A percentile compares a stretch with the other conserved stretches of the same genome.
Conservation (phyloP, 352 stramenopile species). For the Phytophthora sansomeana region DNA sequence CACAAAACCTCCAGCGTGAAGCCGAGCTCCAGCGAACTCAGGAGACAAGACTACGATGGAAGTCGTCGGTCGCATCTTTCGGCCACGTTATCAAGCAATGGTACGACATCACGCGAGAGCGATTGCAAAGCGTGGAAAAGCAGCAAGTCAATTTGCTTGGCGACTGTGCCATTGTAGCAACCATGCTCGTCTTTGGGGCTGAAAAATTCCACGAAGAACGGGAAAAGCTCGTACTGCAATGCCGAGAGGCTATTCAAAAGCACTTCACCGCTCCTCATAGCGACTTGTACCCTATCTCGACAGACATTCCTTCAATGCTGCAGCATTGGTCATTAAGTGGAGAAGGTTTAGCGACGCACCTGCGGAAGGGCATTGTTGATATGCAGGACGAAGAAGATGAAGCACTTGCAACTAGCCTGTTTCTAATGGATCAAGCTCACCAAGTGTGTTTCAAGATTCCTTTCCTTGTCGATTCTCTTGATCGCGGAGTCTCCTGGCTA, state of each 20-base stretch:
- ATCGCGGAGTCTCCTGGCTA: slow-evolving; percentile 44
- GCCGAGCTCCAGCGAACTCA: slow-evolving; percentile 62
- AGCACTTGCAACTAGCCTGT: slow-evolving; percentile 52
- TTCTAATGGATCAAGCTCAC: slow-evolving; percentile 57
- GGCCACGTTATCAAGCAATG: slow-evolving; percentile 49
- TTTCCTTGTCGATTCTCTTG: slow-evolving; percentile 63
- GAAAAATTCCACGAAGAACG: slow-evolving; percentile 35
- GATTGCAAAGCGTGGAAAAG: slow-evolving; percentile 27
- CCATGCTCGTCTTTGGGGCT: slow-evolving; percentile 41
- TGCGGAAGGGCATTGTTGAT: slow-evolving; percentile 48
- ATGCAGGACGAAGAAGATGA: slow-evolving; percentile 39
- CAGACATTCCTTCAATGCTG: slow-evolving; percentile 26
- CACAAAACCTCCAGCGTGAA: slow-evolving; percentile 44
- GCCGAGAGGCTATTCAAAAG: slow-evolving; percentile 25
- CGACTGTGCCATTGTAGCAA: slow-evolving; percentile 48
- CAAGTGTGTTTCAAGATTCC: slow-evolving; percentile 56
- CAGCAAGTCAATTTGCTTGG: slow-evolving; percentile 41
- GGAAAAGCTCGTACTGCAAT: slow-evolving; percentile 27
- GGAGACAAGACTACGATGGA: slow-evolving; percentile 54
- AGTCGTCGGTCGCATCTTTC: slow-evolving; percentile 50
- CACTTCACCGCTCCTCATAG: slow-evolving; percentile 13
- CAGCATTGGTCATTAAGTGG: slow-evolving; percentile 45
- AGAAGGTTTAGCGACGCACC: slow-evolving; percentile 27
- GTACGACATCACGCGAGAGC: slow-evolving; percentile 35
- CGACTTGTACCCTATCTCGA: slow-evolving; percentile 4